Base-by-base conservation (phyloP, 2,329 filamentous ascomycete species). In the Chaetomium olivaceum region DNA sequence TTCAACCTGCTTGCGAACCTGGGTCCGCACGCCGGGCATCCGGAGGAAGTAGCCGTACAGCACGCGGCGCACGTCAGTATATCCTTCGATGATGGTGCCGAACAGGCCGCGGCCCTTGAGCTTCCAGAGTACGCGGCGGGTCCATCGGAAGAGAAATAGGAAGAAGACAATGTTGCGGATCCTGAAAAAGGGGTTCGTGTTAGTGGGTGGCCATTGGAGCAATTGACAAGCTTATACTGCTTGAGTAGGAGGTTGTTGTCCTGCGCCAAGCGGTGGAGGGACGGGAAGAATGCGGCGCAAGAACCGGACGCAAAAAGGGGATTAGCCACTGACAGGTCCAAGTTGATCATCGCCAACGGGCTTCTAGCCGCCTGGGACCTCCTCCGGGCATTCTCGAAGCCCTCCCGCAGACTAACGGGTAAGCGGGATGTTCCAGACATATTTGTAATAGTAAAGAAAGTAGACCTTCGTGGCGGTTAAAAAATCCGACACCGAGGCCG, bases 121-220 rank as follows among this genome's bases (percentile, higher is more conserved):
- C 75, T 95, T 91, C 80, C 92, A 90, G 76, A 92, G 90, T 31
- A 87, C 85, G 74, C 90, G 91, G 70, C 92, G 91, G 36, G 90
- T 86, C 83, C 93, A 91, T 75, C 93, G 90, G 57, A 96, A 81
- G 67, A 97, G 77, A 80, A 98, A 97, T 72, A 96, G 85, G 75
- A 93, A 83, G 78, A 98, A 96, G 73, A 98, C 82, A 66, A 97
- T 82, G 76, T 97, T 96, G 62, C 92, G 91, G 68, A 97, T 75
- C 67, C 92, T 94, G 70, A 43, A 16, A 43, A 6, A 4, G 7
- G 8, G 14, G 11, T 3, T 43, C 16, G 31, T 61, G 58, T 66
- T 61, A 67, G 68, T 16, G 25, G 51, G 19, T 64, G 52, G 27
- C 23, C 31, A 57, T 25, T 57, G 4, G 9, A 57, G 31, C 16